Evolutionary conservation across 768 basidiomycete species (phyloP).

Genomic region (Tricholoma sp.): DNA sequence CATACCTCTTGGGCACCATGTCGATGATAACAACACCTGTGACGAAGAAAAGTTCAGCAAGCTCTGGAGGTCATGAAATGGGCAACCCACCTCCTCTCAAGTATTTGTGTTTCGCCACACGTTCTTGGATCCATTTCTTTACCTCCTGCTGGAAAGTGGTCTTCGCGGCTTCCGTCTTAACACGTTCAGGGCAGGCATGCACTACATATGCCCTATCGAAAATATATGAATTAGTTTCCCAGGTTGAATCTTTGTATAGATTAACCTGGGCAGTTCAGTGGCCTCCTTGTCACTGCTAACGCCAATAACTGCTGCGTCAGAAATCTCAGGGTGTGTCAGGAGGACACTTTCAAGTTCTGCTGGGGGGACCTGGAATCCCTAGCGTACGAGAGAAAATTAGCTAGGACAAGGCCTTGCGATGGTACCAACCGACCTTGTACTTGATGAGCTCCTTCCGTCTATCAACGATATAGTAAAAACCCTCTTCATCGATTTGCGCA

Average conservation of each 20-base stretch:
- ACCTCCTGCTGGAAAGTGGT: conserved; percentile 45
- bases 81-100: conserved; percentile 60
- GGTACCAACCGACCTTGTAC: conserved; percentile 45
- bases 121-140: conserved; percentile 58
- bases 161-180: conserved; percentile 32
- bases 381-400: background rate
- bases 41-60: conserved; percentile 21
- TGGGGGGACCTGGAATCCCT: conserved; percentile 86
- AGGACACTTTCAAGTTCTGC: conserved; percentile 81
- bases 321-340: conserved; percentile 67
- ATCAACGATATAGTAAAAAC: conserved; percentile 72
- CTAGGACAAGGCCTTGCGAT: background rate
- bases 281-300: conserved; percentile 59
- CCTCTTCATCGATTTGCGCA: conserved; percentile 58
- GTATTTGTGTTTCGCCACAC: conserved; percentile 71
- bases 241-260: background rate
- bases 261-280: conserved; percentile 76
- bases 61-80: background rate
- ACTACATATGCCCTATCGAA: conserved; percentile 57
- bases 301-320: conserved; percentile 80
- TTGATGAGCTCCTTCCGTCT: conserved; percentile 73
- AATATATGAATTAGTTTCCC: background rate
- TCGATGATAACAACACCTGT: conserved; percentile 60
- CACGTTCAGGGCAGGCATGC: conserved; percentile 34
- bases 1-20: conserved; percentile 64